Base-by-base conservation (phyloP, 2,329 filamentous ascomycete species). In the Exophiala phaeomuriformis region DNA sequence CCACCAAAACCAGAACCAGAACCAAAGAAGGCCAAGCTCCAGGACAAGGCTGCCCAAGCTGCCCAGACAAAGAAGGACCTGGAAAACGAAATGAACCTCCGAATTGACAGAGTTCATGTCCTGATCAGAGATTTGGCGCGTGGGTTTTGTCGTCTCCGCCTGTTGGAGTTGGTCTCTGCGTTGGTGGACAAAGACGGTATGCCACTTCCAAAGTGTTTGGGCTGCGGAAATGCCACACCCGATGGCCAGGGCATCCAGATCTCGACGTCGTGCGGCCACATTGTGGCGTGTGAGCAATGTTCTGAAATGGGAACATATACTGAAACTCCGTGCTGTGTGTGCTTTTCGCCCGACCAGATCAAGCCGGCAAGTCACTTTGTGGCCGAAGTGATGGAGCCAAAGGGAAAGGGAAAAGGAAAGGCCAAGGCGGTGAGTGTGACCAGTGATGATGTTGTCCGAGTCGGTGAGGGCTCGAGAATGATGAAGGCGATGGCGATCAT, bases 181-280 rank as follows among this genome's bases (percentile, higher is more conserved):
- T 39, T 54, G 37, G 33, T 50, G 28, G 45, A 36, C 5, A 32
- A n/a, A 6, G 5, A 27, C 12, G 39, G 7, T 9, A 4, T 6
- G 5, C 36, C 2, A 4, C 12, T 41, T 5, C 12, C 12, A 27
- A 4, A 6, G 5, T 41, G 39, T 41, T 41, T 27, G 39, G 39
- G n/a, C 42, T 45, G 42, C 42, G 42, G 42, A 10, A n/a, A 32
- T n/a, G 29, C 28, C 6, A 19, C n/a, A 3, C 9, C 8, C 7
- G 62, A 64, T 4, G 56, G 19, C 42, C 42, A 67, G 3, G 57
- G 10, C 12, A 5, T 73, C 7, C 67, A 64, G 10, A 63, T 81
- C 3, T 68, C 79, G 6, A 69, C 71, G 0, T 67, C 67, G 4
- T 82, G 79, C 56, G 79, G 79, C 0, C 79, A 82, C 60, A 56